These are phyloP conservation scores for Apophysomyces trapeziformis DNA, from an alignment of 371 early-diverging fungal genomes.

Conservation along the genomic window DNA sequence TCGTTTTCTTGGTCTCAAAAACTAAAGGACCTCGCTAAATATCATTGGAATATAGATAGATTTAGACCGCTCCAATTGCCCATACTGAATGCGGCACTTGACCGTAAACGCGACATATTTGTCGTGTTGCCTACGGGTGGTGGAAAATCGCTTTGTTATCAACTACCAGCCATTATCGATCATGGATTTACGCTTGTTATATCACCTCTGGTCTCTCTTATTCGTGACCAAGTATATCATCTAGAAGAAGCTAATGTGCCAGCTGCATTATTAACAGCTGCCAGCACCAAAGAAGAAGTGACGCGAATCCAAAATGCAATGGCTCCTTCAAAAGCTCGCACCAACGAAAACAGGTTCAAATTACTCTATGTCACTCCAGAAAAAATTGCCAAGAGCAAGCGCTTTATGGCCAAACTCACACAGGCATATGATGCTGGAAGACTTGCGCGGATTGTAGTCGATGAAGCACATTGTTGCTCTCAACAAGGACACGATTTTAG, in stretches of 20 bases:
- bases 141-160: constrained; percentile 90
- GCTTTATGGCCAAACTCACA: constrained; percentile 69
- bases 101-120: constrained; percentile 72
- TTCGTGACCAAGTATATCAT: constrained; percentile 84
- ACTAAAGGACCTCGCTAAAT: constrained; percentile 35
- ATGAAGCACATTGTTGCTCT: constrained; percentile 85
- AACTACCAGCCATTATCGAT: constrained; percentile 81
- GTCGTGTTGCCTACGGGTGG: constrained; percentile 92
- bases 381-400: constrained; percentile 75
- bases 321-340: constrained; percentile 24
- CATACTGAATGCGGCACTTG: constrained; percentile 77
- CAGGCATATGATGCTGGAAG: constrained; percentile 62
- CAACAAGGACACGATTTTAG: constrained; percentile 93
- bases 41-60: constrained; percentile 52
- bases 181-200: constrained; percentile 83
- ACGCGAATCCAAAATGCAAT: constrained; percentile 55
- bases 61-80: constrained; percentile 78
- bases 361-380: constrained; percentile 94
- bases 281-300: constrained; percentile 59
- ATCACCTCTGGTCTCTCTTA: constrained; percentile 84
- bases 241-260: constrained; percentile 71
- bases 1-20: constrained; percentile 60
- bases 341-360: constrained; percentile 28
- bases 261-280: constrained; percentile 67
- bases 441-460: constrained; percentile 80